Percentiles rank a stretch among this genome's conserved stretches.
These are phyloP conservation scores for Blastobotrys elegans DNA, from an alignment of 1,139 yeast species.

Conservation along the genomic window DNA sequence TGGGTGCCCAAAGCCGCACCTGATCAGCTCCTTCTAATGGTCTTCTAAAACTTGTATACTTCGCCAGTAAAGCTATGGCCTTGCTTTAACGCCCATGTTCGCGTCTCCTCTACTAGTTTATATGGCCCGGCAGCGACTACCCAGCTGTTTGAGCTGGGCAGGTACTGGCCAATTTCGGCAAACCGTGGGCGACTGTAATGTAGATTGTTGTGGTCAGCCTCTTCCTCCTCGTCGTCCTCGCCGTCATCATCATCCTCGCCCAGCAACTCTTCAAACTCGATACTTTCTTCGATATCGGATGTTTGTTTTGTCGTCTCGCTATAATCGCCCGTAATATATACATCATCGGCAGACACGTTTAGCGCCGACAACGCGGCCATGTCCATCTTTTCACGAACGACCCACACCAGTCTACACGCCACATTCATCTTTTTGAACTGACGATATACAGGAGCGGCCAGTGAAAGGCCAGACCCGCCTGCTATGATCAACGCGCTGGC, in stretches of 20 bases:
- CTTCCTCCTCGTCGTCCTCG: conserved; percentile 13
- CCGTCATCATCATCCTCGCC: conserved; percentile 18
- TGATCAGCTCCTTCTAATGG: too few relatives aligned
- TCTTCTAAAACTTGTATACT: conserved; percentile 19
- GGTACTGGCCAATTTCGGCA: too few relatives aligned
- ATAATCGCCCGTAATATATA: conserved; percentile 2
- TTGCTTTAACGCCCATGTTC: conserved; percentile 39
- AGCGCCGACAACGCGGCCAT: background rate
- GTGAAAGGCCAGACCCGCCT: conserved; percentile 86
- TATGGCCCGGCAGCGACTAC: conserved; percentile 71
- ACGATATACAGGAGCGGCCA: conserved; percentile 52
- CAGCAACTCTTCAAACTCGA: conserved; percentile 28
- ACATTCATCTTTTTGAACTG: conserved; percentile 19
- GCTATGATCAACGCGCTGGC: conserved; percentile 58
- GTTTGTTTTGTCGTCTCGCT: conserved; percentile 1
- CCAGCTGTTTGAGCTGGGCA: too few relatives aligned
- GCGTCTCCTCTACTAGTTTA: conserved; percentile 46
- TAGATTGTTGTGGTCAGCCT: background rate
- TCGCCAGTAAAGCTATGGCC: conserved; percentile 45
- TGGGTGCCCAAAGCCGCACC: too few relatives aligned
- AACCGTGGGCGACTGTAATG: too few relatives aligned
- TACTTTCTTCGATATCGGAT: conserved; percentile 16
- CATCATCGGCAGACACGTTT: conserved; percentile 14
- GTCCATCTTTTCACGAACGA: conserved; percentile 22
- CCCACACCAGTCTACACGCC: conserved; percentile 45